phyloP scores from a whole-genome alignment of 2,329 filamentous ascomycete genomes.

The Leptographium wingfieldii region DNA sequence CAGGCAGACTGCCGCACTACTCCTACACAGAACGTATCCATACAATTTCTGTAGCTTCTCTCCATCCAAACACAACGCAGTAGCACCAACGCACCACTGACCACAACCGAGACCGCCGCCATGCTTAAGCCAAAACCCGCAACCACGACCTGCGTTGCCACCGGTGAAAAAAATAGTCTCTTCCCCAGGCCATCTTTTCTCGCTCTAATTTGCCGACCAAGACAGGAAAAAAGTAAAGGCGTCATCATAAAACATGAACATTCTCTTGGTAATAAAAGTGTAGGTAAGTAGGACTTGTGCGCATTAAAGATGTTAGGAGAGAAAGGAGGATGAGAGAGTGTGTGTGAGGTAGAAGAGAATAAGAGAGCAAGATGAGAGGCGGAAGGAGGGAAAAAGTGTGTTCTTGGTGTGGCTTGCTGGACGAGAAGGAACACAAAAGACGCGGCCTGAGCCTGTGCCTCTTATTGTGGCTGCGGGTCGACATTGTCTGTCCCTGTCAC shows the following conservation, averaged over 20 bases:
- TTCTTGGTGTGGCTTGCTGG: not conserved
- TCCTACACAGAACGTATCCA: constrained; percentile 4
- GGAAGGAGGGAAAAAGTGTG: not conserved
- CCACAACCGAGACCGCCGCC: not conserved
- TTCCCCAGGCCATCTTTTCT: constrained; percentile 1
- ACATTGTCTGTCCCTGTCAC: constrained; percentile 28
- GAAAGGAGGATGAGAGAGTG: not conserved
- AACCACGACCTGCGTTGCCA: constrained; percentile 7
- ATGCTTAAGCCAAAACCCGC: constrained; percentile 4
- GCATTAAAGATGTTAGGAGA: constrained; percentile 6
- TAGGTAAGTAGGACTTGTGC: not conserved
- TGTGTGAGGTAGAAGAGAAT: not conserved
- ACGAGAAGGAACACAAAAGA: too few species aligned
- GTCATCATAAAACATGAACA: constrained; percentile 4
- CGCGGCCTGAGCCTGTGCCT: too few species aligned
- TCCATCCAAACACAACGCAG: not conserved
- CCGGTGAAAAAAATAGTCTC: not conserved
- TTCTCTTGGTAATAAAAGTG: constrained; percentile 4
- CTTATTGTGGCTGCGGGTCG: constrained; percentile 15
- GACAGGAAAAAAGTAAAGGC: not conserved
- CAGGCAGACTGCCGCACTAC: not conserved
- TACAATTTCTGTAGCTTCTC: not conserved
- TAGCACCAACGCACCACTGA: not conserved
- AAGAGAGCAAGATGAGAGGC: not conserved
- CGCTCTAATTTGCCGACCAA: constrained; percentile 1